Conservation (phyloP, 371 early-diverging fungal genomes). For the Lichtheimia ornata region DNA sequence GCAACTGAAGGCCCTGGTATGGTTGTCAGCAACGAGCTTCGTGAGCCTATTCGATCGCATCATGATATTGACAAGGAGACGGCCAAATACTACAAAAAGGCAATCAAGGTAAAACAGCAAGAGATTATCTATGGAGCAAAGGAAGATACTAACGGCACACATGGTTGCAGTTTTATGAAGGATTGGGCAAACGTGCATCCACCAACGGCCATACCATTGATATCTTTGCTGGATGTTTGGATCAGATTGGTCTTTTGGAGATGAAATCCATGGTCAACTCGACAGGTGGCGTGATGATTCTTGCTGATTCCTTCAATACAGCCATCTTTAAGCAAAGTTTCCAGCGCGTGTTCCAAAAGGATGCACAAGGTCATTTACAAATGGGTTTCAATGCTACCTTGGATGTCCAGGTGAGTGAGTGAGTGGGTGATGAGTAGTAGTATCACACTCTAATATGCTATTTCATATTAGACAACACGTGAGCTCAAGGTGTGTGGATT, state of each 20-base stretch:
- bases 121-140: not conserved
- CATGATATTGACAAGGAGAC: slow-evolving; percentile 97
- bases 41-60: slow-evolving; percentile 96
- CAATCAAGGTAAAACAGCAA: slow-evolving; percentile 65
- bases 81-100: slow-evolving; percentile 91
- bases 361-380: slow-evolving; percentile 82
- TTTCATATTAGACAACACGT: slow-evolving; percentile 64
- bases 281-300: slow-evolving; percentile 96
- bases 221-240: slow-evolving; percentile 56
- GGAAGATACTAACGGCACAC: not conserved
- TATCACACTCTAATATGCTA: not conserved
- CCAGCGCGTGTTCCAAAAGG: slow-evolving; percentile 90
- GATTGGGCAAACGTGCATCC: slow-evolving; percentile 86
- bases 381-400: slow-evolving; percentile 99
- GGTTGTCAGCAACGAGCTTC: slow-evolving; percentile 91
- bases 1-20: slow-evolving; percentile 98
- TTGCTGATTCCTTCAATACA: slow-evolving; percentile 96
- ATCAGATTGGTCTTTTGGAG: slow-evolving; percentile 84
- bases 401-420: slow-evolving; percentile 73
- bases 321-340: slow-evolving; percentile 97
- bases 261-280: slow-evolving; percentile 93
- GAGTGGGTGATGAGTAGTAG: slow-evolving; percentile 17
- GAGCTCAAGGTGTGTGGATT: slow-evolving; percentile 95
- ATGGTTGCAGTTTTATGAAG: slow-evolving; percentile 83
- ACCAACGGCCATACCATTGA: slow-evolving; percentile 55